Conservation (phyloP, 768 basidiomycete species). For the Leucosporidium scottii region DNA sequence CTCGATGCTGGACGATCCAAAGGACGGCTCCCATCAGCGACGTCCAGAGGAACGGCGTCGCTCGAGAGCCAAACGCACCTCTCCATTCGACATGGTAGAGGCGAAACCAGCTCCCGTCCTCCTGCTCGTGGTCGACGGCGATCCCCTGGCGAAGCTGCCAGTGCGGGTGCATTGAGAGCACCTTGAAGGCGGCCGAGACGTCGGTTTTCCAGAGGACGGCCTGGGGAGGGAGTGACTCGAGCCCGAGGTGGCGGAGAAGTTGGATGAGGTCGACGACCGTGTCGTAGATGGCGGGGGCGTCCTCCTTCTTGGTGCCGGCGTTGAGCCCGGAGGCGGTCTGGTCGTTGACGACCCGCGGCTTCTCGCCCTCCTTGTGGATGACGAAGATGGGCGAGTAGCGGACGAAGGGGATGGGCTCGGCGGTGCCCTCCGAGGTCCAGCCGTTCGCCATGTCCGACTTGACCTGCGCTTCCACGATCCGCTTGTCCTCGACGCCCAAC, state of each 20-base stretch:
- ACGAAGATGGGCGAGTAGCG: neutral
- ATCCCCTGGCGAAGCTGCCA: constrained; percentile 4
- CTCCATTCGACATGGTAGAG: neutral
- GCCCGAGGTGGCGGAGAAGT: neutral
- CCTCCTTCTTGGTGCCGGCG: neutral
- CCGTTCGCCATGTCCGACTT: too few relatives aligned
- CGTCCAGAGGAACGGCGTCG: neutral
- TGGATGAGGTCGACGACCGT: neutral
- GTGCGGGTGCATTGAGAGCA: neutral
- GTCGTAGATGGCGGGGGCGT: neutral
- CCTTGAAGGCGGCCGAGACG: constrained; percentile 2
- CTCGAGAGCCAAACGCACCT: neutral
- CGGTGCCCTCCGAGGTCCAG: too few relatives aligned
- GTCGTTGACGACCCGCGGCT: neutral
- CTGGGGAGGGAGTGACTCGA: neutral
- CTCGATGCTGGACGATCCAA: neutral
- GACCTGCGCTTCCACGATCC: too few relatives aligned
- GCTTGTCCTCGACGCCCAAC: too few relatives aligned
- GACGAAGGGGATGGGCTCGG: too few relatives aligned
- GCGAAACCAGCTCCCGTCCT: neutral
- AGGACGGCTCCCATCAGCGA: neutral
- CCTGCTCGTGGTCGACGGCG: neutral
- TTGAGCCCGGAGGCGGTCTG: neutral
- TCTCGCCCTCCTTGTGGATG: neutral
- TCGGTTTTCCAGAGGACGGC: neutral